Percentiles rank a stretch among this genome's conserved stretches.
phyloP scores from a whole-genome alignment of 805 yeast species.

The Wickerhamomyces rabaulensis region DNA sequence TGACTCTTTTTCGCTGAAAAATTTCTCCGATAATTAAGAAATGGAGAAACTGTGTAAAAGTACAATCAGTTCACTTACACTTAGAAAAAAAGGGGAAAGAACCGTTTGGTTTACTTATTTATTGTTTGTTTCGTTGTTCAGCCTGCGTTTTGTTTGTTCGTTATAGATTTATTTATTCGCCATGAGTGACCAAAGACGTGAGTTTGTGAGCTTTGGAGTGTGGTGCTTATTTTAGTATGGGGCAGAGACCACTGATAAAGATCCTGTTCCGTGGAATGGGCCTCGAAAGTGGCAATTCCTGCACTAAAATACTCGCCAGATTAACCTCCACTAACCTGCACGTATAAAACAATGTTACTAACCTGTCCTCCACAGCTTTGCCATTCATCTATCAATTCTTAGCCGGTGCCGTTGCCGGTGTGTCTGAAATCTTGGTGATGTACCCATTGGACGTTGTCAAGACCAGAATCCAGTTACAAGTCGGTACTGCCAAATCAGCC shows the following conservation, averaged over 20 bases:
- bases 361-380: slow-evolving; percentile 38
- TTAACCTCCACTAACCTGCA: neutral
- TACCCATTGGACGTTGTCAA: slow-evolving; percentile 96
- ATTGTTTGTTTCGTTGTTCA: neutral
- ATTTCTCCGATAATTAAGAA: neutral
- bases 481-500: slow-evolving; percentile 38
- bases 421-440: slow-evolving; percentile 92
- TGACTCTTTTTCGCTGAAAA: neutral
- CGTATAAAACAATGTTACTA: neutral
- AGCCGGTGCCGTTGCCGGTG: slow-evolving; percentile 95
- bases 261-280: neutral
- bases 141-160: neutral
- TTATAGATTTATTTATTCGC: neutral
- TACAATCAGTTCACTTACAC: neutral
- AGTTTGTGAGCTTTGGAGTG: neutral
- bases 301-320: neutral
- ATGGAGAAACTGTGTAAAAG: too few relatives aligned
- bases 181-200: slow-evolving; percentile 15
- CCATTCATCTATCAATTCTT: slow-evolving; percentile 90
- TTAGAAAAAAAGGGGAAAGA: neutral
- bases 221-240: neutral
- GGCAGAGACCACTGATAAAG: neutral
- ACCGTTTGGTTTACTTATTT: neutral
- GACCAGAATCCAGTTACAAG: slow-evolving; percentile 91
- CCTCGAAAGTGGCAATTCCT: slow-evolving; percentile 5